These are phyloP conservation scores for Solanum sejunctum DNA, from an alignment of 257 asterid genomes.

Conservation along the genomic window DNA sequence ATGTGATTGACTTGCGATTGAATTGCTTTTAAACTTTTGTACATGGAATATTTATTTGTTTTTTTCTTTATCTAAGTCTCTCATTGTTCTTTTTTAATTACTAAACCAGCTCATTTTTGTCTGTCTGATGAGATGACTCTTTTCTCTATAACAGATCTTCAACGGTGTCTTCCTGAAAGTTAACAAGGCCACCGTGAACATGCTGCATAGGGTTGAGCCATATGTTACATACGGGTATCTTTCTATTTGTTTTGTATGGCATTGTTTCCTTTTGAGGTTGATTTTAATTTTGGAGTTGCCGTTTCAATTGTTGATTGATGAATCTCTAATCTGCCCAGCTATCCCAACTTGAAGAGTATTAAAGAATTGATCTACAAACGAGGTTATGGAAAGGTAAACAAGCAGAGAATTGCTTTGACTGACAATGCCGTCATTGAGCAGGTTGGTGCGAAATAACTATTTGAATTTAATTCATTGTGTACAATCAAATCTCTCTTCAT, in stretches of 20 bases:
- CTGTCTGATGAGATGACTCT: not conserved
- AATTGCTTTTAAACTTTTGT: not conserved
- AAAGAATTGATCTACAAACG: conserved; percentile 60
- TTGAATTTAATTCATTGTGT: not conserved
- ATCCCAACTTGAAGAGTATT: conserved; percentile 64
- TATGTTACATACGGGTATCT: conserved; percentile 61
- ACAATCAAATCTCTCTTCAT: not conserved
- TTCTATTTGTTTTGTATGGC: not conserved
- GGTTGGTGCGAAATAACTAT: conserved; percentile 13
- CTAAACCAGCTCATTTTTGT: not conserved
- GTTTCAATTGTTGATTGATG: not conserved
- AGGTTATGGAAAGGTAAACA: conserved; percentile 63
- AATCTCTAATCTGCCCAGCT: conserved; percentile 9
- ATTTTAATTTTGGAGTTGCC: not conserved
- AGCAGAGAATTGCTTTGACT: conserved; percentile 59
- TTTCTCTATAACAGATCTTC: conserved; percentile 31
- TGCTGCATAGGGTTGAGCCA: conserved; percentile 70
- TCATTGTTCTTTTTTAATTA: not conserved
- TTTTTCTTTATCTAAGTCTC: not conserved
- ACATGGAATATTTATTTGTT: not conserved
- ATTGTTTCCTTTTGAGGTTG: not conserved
- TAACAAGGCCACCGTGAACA: conserved; percentile 60
- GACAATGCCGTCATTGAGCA: conserved; percentile 56
- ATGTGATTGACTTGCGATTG: not conserved
- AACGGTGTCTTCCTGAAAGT: conserved; percentile 70